Evolutionary conservation across 1,284 basidiomycete species (phyloP).

Genomic region (Tilletia walkeri): DNA sequence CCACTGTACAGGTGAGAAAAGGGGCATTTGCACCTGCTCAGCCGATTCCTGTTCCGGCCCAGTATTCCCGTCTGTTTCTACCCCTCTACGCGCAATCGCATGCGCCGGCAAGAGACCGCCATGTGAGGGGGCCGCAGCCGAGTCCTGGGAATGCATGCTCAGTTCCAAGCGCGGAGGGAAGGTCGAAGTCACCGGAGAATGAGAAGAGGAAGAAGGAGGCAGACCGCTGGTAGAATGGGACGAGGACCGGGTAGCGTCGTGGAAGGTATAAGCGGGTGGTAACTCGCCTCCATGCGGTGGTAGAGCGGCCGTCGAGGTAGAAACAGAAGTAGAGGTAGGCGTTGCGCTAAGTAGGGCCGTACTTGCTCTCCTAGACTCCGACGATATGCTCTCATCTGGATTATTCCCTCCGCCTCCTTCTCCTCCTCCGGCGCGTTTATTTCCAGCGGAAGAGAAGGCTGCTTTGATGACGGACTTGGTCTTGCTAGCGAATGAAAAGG

Average conservation of each 20-base stretch:
- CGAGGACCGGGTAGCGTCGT: neutral
- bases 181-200: too few species aligned
- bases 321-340: too few species aligned
- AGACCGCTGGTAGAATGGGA: too few species aligned
- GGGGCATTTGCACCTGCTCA: neutral
- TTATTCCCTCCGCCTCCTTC: neutral
- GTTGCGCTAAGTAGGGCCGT: too few species aligned
- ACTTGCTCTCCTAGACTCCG: too few species aligned
- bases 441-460: neutral
- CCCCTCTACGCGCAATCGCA: too few species aligned
- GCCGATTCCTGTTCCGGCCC: too few species aligned
- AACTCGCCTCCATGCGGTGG: neutral
- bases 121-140: too few species aligned
- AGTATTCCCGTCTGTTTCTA: too few species aligned
- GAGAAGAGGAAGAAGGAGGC: too few species aligned
- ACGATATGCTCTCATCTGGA: neutral
- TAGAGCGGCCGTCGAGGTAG: too few species aligned
- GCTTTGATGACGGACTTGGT: constrained; percentile 8
- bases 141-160: neutral
- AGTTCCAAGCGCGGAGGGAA: neutral
- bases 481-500: constrained; percentile 10
- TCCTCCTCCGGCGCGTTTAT: neutral
- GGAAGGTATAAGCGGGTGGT: neutral
- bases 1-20: constrained; percentile 9
- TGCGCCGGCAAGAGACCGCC: too few species aligned